Evolutionary conservation across 192 early-diverging fungal genomes (phyloP), one percentile per base, ranked within the genome.

Genomic region (Rhizoclosmatium globosum): DNA sequence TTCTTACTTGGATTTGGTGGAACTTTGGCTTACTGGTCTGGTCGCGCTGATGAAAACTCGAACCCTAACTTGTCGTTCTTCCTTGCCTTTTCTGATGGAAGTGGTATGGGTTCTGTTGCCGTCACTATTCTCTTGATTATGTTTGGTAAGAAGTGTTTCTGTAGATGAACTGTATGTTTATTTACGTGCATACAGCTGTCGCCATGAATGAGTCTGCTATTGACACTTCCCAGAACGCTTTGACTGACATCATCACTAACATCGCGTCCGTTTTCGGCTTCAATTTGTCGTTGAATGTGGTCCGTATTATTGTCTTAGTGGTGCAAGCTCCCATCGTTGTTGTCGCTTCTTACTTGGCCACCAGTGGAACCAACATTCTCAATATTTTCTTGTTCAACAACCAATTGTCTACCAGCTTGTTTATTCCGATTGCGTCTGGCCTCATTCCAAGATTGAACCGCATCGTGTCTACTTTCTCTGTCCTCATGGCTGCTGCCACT

Each of bases 131-230:
- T 85, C 21, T 73, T 85, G 3, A 80, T 80, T 31, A 23, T 88
- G 42, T 43, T 86, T n/a, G n/a, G 56, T 13, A 57, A 57, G 56
- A 11, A 11, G 56, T 57, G 11, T 57, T 57, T 57, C 11, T 57
- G 56, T n/a, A n/a, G 56, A 57, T 13, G 11, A n/a, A n/a, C n/a
- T 57, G n/a, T 57, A n/a, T n/a, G n/a, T n/a, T n/a, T n/a, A n/a
- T n/a, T n/a, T n/a, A n/a, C n/a, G n/a, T n/a, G n/a, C n/a, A n/a
- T n/a, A n/a, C n/a, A n/a, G 74, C 84, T 43, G 75, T 75, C 21
- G 74, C 75, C 39, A 84, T 87, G 84, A 87, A 87, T 72, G 74
- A 84, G 58, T 69, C 79, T 21, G 84, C 86, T 19, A 79, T 87
- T 53, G 86, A 87, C 76, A 74, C 84, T 38, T 77, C 77, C 68